These are phyloP conservation scores for Dipteronia dyeriana DNA, from an alignment of 345 rosid species.

Conservation along the genomic window DNA sequence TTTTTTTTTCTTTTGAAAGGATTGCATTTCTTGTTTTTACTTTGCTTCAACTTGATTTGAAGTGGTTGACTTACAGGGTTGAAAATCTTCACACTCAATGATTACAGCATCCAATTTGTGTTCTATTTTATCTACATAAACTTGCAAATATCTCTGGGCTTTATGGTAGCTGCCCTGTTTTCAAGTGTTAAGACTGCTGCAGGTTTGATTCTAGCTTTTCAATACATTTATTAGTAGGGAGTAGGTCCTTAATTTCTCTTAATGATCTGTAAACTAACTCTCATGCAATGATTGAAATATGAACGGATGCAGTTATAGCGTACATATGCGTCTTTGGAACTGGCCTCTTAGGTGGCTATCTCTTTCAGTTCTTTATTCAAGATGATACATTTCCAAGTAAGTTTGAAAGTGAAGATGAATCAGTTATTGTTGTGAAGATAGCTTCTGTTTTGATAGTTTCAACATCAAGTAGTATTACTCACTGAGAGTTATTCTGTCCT, in stretches of 20 bases:
- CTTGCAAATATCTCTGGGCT: constrained; percentile 81
- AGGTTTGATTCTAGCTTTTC: constrained; percentile 48
- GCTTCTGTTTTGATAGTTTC: constrained; percentile 2
- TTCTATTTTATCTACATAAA: constrained; percentile 76
- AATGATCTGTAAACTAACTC: constrained; percentile 14
- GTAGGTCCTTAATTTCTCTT: constrained; percentile 1
- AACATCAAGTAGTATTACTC: constrained; percentile 4
- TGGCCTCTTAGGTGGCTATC: constrained; percentile 78
- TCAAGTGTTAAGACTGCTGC: constrained; percentile 80
- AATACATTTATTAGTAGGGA: constrained; percentile 3
- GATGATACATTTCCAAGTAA: constrained; percentile 79
- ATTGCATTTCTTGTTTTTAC: constrained; percentile 8
- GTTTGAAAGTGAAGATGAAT: constrained; percentile 27
- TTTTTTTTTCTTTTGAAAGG: no score
- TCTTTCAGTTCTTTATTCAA: constrained; percentile 62
- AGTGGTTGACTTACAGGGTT: constrained; percentile 53
- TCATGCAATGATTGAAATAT: constrained; percentile 15
- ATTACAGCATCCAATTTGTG: constrained; percentile 65
- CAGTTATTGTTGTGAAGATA: neutral
- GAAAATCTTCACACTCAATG: constrained; percentile 72
- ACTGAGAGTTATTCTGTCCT: constrained; percentile 18
- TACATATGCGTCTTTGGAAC: constrained; percentile 75
- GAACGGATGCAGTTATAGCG: constrained; percentile 53
- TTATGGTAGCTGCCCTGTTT: constrained; percentile 66
- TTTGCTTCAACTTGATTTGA: constrained; percentile 26